Evolutionary conservation across 129 eudicot genomes (phyloP).

Genomic region (Apium graveolens): DNA sequence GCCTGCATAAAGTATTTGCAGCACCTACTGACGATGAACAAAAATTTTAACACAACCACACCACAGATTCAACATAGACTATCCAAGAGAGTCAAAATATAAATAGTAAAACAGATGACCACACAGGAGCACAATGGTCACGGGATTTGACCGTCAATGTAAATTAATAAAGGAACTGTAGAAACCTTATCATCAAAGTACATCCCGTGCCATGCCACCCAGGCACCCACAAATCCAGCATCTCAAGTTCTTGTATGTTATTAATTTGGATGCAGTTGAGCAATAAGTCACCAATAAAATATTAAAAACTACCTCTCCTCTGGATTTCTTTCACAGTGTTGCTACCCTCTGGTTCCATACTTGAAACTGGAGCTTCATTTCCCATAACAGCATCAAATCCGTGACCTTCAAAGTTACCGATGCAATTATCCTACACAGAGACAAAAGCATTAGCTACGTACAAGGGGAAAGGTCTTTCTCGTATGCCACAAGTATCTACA

Average conservation of each 20-base stretch:
- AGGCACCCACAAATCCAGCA: background rate
- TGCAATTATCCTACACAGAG: constrained; percentile 15
- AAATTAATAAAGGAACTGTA: background rate
- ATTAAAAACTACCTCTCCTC: constrained; percentile 33
- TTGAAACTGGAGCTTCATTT: constrained; percentile 3
- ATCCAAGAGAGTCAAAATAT: background rate
- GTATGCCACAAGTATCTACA: background rate
- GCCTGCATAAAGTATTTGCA: constrained; percentile 22
- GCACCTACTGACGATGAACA: constrained; percentile 19
- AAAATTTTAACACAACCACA: constrained; percentile 20
- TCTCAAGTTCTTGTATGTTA: background rate
- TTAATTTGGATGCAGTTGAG: constrained; percentile 8
- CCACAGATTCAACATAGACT: constrained; percentile 19
- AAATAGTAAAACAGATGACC: background rate
- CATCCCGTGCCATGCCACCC: constrained; percentile 2
- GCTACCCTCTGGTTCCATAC: constrained; percentile 15
- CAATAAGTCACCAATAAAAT: constrained; percentile 17
- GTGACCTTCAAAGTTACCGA: background rate
- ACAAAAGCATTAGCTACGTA: background rate
- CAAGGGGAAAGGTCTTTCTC: background rate
- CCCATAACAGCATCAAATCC: constrained; percentile 3
- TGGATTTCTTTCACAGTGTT: background rate
- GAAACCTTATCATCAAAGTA: background rate
- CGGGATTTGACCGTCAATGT: background rate
- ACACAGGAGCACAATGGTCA: background rate